A percentile compares a stretch with the other conserved stretches of the same genome.
Evolutionary conservation across 2,329 filamentous ascomycete species (phyloP).

Genomic region (Xylaria sp.): DNA sequence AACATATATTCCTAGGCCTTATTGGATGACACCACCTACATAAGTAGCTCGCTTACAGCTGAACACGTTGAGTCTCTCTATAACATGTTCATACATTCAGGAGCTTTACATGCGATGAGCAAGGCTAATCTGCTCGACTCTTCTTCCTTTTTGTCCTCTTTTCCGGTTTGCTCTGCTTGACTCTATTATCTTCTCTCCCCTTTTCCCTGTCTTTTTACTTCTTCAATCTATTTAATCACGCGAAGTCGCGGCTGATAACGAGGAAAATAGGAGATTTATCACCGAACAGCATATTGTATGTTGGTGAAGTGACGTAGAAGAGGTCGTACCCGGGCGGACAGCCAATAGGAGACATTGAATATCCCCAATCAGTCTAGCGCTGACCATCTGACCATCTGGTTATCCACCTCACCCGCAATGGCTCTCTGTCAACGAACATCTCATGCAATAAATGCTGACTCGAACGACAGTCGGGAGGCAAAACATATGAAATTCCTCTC

Average conservation of each 20-base stretch:
- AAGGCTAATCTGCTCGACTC: no score
- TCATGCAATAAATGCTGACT: not conserved
- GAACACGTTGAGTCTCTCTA: no score
- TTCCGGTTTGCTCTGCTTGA: no score
- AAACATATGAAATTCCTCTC: not conserved
- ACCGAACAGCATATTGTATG: not conserved
- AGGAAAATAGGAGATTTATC: not conserved
- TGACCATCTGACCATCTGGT: not conserved
- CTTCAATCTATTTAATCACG: not conserved
- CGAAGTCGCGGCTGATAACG: not conserved
- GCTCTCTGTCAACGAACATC: slow-evolving; percentile 5
- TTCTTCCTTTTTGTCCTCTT: no score
- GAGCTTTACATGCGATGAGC: no score
- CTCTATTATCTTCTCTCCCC: no score
- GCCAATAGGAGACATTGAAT: slow-evolving; percentile 1
- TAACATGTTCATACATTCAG: no score
- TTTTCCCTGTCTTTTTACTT: not conserved
- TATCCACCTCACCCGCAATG: slow-evolving; percentile 15
- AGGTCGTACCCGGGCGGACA: not conserved
- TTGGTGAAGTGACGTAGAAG: not conserved
- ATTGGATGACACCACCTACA: no score
- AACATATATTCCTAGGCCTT: no score
- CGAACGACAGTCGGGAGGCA: not conserved
- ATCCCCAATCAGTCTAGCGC: slow-evolving; percentile 25
- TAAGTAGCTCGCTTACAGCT: no score